Conservation (phyloP, 2,329 filamentous ascomycete genomes). For the Ophiostoma piceae region DNA sequence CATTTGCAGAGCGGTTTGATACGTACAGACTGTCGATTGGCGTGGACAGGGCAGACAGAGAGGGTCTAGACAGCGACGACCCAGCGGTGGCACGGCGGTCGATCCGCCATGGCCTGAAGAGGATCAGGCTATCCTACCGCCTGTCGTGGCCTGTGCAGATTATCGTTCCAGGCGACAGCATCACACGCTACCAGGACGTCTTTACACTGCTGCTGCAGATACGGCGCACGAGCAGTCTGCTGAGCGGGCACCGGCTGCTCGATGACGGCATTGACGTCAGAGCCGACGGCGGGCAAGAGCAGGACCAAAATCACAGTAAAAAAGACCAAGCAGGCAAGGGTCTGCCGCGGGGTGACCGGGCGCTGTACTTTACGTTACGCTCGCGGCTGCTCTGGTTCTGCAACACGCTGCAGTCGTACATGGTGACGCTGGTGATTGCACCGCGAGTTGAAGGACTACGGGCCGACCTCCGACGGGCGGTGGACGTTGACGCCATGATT, state of each 20-base stretch:
- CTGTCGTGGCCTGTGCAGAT: conserved; percentile 65
- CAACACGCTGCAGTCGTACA: conserved; percentile 67
- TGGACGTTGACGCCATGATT: conserved; percentile 79
- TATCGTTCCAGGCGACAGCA: conserved; percentile 61
- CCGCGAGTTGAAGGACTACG: conserved; percentile 55
- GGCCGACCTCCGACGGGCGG: conserved; percentile 51
- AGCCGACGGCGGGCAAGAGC: conserved; percentile 26
- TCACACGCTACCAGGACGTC: conserved; percentile 63
- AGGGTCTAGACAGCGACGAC: conserved; percentile 30
- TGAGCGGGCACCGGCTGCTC: conserved; percentile 52
- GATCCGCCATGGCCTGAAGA: conserved; percentile 55
- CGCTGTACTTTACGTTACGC: conserved; percentile 56
- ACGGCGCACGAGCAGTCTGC: conserved; percentile 61
- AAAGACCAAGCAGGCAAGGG: neutral
- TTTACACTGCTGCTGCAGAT: conserved; percentile 75
- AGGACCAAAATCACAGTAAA: neutral
- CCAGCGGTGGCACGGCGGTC: conserved; percentile 49
- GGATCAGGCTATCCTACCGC: conserved; percentile 62
- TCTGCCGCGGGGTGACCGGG: conserved; percentile 36
- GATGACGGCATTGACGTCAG: conserved; percentile 32
- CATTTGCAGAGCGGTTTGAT: conserved; percentile 53
- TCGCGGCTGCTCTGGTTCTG: conserved; percentile 73
- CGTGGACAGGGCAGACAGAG: neutral
- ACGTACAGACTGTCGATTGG: conserved; percentile 36
- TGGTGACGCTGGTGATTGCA: conserved; percentile 66